Conservation (phyloP, 2,329 filamentous ascomycete species). For the Talaromyces sp. region DNA sequence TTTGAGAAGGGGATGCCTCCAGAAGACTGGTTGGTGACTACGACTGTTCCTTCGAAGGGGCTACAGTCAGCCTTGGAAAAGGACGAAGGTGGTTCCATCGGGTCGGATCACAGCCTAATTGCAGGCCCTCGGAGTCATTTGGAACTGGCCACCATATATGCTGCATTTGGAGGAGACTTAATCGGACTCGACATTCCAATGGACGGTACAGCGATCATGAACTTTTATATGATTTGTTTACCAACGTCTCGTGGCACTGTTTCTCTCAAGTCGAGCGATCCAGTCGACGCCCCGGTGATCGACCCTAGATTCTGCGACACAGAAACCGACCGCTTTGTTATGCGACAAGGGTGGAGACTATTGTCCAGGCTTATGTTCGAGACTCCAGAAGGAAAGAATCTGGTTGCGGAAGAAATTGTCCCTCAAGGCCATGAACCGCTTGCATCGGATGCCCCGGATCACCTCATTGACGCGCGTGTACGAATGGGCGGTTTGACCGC, state of each 20-base stretch:
- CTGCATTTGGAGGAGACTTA: slow-evolving; percentile 10
- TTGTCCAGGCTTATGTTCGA: slow-evolving; percentile 2
- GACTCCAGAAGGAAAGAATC: slow-evolving; percentile 7
- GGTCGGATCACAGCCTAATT: neutral
- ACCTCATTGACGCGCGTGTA: neutral
- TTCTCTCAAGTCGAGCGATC: slow-evolving; percentile 15
- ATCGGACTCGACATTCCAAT: slow-evolving; percentile 8
- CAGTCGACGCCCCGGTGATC: slow-evolving; percentile 15
- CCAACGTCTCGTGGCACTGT: slow-evolving; percentile 20
- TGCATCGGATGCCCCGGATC: neutral
- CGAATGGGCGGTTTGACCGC: neutral
- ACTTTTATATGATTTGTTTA: slow-evolving; percentile 5
- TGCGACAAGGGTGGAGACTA: slow-evolving; percentile 12
- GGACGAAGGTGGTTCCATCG: neutral
- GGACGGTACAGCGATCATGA: slow-evolving; percentile 16
- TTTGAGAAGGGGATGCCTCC: neutral
- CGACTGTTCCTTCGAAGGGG: neutral
- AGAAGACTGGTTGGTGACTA: slow-evolving; percentile 3
- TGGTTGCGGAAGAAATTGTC: slow-evolving; percentile 13
- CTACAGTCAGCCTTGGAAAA: neutral
- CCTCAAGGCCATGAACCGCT: neutral
- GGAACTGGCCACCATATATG: slow-evolving; percentile 5
- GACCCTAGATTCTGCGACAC: slow-evolving; percentile 20
- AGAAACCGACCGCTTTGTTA: slow-evolving; percentile 17
- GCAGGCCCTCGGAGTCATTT: neutral